Conservation (phyloP, 352 stramenopile species). For the Aphanomyces invadans region DNA sequence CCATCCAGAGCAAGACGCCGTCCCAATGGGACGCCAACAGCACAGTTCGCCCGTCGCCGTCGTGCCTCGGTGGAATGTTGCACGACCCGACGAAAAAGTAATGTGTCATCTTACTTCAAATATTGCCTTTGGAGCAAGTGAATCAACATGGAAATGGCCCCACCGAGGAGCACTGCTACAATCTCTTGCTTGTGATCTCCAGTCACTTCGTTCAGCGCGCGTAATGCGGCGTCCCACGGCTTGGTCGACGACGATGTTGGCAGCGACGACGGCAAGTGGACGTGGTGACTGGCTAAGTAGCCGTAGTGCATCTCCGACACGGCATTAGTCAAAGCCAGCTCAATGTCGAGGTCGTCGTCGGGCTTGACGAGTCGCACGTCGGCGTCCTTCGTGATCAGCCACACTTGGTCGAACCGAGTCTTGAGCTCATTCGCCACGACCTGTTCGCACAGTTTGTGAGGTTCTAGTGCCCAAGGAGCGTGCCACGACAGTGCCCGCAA, state of each 20-base stretch:
- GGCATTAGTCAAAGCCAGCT: constrained; percentile 49
- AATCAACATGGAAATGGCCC: constrained; percentile 61
- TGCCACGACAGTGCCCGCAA: no score
- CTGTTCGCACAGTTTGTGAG: not conserved
- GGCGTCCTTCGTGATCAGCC: constrained; percentile 59
- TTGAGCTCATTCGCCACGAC: constrained; percentile 96
- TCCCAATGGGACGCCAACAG: constrained; percentile 78
- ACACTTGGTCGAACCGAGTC: constrained; percentile 87
- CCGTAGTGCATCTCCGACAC: constrained; percentile 60
- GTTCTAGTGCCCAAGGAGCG: not conserved
- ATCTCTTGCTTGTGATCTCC: constrained; percentile 72
- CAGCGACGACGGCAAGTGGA: constrained; percentile 47
- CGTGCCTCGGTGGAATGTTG: constrained; percentile 64
- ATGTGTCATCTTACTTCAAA: constrained; percentile 1
- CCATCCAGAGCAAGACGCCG: constrained; percentile 91
- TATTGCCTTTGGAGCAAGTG: constrained; percentile 48
- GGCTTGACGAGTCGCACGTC: constrained; percentile 46
- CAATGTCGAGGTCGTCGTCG: constrained; percentile 57
- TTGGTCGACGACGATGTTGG: constrained; percentile 31
- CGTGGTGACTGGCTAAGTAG: constrained; percentile 55
- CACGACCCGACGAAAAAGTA: constrained; percentile 31
- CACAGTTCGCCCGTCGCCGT: constrained; percentile 52
- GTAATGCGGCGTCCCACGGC: constrained; percentile 35
- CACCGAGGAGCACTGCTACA: constrained; percentile 52
- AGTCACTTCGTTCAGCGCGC: constrained; percentile 37